Evolutionary conservation across 2,329 filamentous ascomycete species (phyloP).

Genomic region (Macrophomina tecta): DNA sequence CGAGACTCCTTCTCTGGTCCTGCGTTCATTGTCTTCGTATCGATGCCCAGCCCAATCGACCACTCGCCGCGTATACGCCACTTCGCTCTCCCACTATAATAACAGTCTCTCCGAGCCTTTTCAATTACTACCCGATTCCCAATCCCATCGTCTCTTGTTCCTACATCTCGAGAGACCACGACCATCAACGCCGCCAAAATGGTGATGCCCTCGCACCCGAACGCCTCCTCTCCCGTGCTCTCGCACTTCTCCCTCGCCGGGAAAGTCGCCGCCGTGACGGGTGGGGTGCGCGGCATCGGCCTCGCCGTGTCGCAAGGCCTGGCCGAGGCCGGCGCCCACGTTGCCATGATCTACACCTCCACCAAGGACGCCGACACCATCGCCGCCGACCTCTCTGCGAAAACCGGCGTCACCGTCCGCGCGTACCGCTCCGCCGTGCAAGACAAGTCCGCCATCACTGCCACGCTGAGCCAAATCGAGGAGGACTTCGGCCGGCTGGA

Average conservation of each 20-base stretch:
- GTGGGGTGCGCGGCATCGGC: constrained; percentile 29
- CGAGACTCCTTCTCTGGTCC: not conserved
- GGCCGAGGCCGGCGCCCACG: constrained; percentile 28
- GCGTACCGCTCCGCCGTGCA: constrained; percentile 33
- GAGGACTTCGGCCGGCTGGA: constrained; percentile 29
- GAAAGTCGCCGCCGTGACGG: constrained; percentile 29
- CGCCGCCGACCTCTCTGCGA: constrained; percentile 30
- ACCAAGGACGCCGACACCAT: constrained; percentile 31
- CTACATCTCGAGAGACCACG: not conserved
- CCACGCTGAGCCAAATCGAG: constrained; percentile 15
- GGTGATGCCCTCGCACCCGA: constrained; percentile 23
- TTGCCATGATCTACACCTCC: constrained; percentile 31
- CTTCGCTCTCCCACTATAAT: not conserved
- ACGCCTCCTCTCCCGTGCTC: constrained; percentile 26
- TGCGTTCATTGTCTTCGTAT: not conserved
- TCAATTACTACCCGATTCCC: not conserved
- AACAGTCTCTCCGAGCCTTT: not conserved
- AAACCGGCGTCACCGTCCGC: constrained; percentile 31
- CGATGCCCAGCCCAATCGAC: not conserved
- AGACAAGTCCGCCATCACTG: constrained; percentile 30
- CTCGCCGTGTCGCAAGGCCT: constrained; percentile 27
- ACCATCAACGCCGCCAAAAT: constrained; percentile 6
- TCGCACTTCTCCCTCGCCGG: constrained; percentile 28
- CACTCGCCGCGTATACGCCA: not conserved
- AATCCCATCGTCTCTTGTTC: not conserved